Percentiles rank a stretch among this genome's conserved stretches.
Evolutionary conservation across 2,329 filamentous ascomycete genomes (phyloP).

Genomic region (Cladorrhinum sp.): DNA sequence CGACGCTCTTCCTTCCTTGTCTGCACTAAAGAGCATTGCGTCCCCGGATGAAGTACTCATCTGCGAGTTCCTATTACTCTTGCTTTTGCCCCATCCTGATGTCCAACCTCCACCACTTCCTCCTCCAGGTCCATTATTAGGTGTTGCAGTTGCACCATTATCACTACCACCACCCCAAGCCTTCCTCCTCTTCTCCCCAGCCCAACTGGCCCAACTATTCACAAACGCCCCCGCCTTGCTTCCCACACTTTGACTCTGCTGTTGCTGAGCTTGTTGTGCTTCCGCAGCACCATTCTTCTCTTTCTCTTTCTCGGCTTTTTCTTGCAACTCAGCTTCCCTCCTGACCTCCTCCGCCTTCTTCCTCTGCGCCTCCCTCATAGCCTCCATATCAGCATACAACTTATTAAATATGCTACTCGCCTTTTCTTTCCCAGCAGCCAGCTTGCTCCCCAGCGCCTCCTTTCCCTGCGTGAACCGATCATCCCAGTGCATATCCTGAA

Average conservation of each 20-base stretch:
- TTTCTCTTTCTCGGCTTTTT: constrained; percentile 1
- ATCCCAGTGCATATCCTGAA: constrained; percentile 90
- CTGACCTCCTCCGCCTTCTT: constrained; percentile 58
- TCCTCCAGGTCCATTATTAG: constrained; percentile 11
- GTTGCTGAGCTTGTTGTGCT: constrained; percentile 31
- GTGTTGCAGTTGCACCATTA: constrained; percentile 12
- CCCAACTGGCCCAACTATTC: constrained; percentile 67
- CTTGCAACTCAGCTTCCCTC: constrained; percentile 17
- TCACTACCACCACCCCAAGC: constrained; percentile 29
- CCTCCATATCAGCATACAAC: constrained; percentile 87
- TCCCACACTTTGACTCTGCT: constrained; percentile 47
- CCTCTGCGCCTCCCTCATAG: constrained; percentile 70
- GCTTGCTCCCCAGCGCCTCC: constrained; percentile 81
- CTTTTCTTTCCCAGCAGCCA: constrained; percentile 85
- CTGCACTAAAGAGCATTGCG: neutral
- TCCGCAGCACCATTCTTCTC: neutral
- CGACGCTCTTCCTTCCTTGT: constrained; percentile 4
- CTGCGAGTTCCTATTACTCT: constrained; percentile 23
- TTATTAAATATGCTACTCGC: constrained; percentile 83
- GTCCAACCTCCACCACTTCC: constrained; percentile 19
- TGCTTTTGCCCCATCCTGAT: constrained; percentile 37
- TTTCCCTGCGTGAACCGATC: constrained; percentile 80
- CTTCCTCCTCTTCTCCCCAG: constrained; percentile 68
- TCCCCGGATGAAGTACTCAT: neutral
- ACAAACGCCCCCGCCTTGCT: constrained; percentile 62